Evolutionary conservation across 164 flowering plant species (phyloP), one percentile per base, ranked within the genome.

Genomic region (Macadamia integrifolia): DNA sequence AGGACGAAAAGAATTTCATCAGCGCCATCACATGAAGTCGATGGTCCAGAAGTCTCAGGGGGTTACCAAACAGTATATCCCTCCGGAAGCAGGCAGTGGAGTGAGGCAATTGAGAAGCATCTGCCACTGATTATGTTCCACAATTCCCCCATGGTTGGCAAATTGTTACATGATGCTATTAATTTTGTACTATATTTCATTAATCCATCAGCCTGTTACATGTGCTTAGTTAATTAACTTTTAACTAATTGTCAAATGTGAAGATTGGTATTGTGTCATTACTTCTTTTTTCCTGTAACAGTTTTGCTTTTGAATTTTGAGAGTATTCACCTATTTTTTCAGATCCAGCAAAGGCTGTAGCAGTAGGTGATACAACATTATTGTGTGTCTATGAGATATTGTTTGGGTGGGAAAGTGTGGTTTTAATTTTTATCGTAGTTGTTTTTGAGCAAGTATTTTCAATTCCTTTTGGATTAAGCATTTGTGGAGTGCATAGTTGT

Each of bases 1-100:
- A 81, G 87, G 81, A 71, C 72, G 55, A 90, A 87, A 76, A 84
- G 79, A 67, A 77, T 94, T 44, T 91, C 96, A 70, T 94, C 97
- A 55, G 99, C 99, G 69, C 99, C 99, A 70, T 79, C 78, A 30
- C 79, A 84, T 82, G 86, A 69, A 69, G 35, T 58, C 18, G 81
- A 79, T 70, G 71, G 62, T 60, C 55, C 63, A 23, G 80, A 79
- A 53, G 67, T 72, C 64, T 50, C 77, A 30, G 60, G 67, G 62
- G 76, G 73, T 15, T 77, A 80, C 42, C 23, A 42, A 4, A 23
- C 72, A 48, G 40, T 66, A 59, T 66, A 68, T 68, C 49, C 67
- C 3, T 64, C 81, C 9, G 99, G 90, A 76, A 78, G 64, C 55
- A 74, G 79, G 75, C 82, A 84, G 67, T 92, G 99, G 99, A 56